Conservation (phyloP, 352 stramenopile species). For the Paralagenidium karlingii region DNA sequence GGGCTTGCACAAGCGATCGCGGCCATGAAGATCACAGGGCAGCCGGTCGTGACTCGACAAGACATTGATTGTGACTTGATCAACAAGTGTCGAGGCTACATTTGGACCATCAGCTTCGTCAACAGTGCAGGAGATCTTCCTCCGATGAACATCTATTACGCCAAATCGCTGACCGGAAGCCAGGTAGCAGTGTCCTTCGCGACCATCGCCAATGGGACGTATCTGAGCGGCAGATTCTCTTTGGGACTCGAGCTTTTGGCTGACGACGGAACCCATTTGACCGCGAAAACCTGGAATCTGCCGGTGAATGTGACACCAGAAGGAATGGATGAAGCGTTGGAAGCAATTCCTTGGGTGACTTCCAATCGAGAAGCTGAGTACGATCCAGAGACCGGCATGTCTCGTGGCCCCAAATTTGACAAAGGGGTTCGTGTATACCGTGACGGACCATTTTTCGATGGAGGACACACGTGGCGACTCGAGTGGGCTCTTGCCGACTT, state of each 20-base stretch:
- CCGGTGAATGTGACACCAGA: conserved; percentile 56
- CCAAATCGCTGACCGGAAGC: conserved; percentile 12
- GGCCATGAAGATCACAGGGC: conserved; percentile 23
- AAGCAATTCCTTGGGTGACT: conserved; percentile 47
- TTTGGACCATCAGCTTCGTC: conserved; percentile 45
- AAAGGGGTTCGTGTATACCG: conserved; percentile 62
- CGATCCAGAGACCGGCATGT: conserved; percentile 27
- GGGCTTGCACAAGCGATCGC: conserved; percentile 20
- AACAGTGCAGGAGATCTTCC: conserved; percentile 52
- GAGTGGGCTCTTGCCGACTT: conserved; percentile 69
- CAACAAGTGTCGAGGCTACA: conserved; percentile 46
- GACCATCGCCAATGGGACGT: conserved; percentile 62
- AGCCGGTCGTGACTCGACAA: conserved; percentile 14
- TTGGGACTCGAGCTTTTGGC: conserved; percentile 40
- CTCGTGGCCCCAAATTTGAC: conserved; percentile 44
- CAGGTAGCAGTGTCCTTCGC: conserved; percentile 12
- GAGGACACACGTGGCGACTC: conserved; percentile 55
- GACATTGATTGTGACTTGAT: conserved; percentile 46
- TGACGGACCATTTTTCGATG: conserved; percentile 50
- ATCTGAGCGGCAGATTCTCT: conserved; percentile 45
- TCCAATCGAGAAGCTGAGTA: conserved; percentile 58
- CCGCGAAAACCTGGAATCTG: conserved; percentile 63
- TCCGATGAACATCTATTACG: conserved; percentile 27
- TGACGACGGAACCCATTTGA: conserved; percentile 16
- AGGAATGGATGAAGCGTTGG: conserved; percentile 61